Evolutionary conservation across 345 rosid species (phyloP).

Genomic region (Salix udensis): DNA sequence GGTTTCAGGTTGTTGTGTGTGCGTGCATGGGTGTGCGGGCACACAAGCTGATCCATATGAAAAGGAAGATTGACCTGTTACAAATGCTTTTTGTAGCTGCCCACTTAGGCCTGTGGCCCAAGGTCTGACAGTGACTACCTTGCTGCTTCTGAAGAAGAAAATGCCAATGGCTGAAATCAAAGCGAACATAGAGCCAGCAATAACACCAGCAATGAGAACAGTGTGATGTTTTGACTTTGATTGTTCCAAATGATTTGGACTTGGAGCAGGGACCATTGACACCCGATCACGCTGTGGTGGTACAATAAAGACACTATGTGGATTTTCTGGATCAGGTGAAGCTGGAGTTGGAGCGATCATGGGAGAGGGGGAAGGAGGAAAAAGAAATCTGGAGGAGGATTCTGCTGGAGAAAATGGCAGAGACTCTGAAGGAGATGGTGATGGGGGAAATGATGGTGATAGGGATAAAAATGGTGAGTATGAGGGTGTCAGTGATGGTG

Average conservation of each 20-base stretch:
- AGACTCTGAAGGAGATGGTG: conserved; percentile 31
- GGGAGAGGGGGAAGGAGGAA: conserved; percentile 39
- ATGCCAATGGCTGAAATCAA: conserved; percentile 35
- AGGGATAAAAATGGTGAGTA: not conserved
- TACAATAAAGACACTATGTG: conserved; percentile 9
- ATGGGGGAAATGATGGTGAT: conserved; percentile 18
- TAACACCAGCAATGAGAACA: conserved; percentile 32
- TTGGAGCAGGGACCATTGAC: conserved; percentile 32
- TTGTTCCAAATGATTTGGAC: conserved; percentile 20
- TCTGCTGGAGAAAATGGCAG: conserved; percentile 30
- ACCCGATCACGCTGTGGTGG: conserved; percentile 15
- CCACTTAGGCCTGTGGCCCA: conserved; percentile 90
- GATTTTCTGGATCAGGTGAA: conserved; percentile 12
- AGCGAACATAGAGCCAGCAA: conserved; percentile 44
- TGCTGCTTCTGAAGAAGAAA: conserved; percentile 44
- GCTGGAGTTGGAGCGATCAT: conserved; percentile 22
- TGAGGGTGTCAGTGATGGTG: conserved; percentile 30
- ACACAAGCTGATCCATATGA: not conserved
- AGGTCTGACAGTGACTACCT: conserved; percentile 76
- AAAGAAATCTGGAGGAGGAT: conserved; percentile 22
- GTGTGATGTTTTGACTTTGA: conserved; percentile 27
- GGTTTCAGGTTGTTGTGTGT: not conserved
- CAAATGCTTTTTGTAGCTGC: conserved; percentile 75
- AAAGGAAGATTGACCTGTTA: conserved; percentile 50
- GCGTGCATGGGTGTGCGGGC: not conserved